phyloP scores from a whole-genome alignment of 768 basidiomycete genomes.

The Auriculariales sp. region DNA sequence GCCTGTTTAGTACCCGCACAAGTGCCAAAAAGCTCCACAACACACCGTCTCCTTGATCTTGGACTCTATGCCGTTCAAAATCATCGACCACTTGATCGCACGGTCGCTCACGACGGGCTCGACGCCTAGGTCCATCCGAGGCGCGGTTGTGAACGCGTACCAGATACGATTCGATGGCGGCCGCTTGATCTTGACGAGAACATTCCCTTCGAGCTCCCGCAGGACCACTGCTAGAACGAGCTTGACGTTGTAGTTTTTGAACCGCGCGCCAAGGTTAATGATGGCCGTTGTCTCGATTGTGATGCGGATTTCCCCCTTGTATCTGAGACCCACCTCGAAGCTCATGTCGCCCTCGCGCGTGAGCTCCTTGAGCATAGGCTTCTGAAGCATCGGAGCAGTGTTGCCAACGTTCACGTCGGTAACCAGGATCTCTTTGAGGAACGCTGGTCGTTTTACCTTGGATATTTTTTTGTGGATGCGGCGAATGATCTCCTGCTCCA shows the following conservation, averaged over 20 bases:
- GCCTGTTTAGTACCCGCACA: constrained; percentile 1
- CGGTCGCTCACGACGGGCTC: constrained; percentile 90
- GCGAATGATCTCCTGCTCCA: constrained; percentile 76
- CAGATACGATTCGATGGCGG: constrained; percentile 92
- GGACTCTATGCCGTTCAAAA: constrained; percentile 78
- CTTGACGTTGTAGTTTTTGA: constrained; percentile 83
- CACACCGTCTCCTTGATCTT: constrained; percentile 75
- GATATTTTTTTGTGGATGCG: constrained; percentile 87
- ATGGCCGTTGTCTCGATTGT: constrained; percentile 83
- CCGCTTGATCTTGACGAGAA: constrained; percentile 80
- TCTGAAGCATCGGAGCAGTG: constrained; percentile 74
- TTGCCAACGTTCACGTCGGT: constrained; percentile 83
- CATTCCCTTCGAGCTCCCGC: constrained; percentile 80
- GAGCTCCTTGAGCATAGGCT: constrained; percentile 96
- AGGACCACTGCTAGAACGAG: constrained; percentile 79
- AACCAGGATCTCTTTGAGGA: constrained; percentile 74
- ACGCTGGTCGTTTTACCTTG: constrained; percentile 79
- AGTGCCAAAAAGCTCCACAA: constrained; percentile 4
- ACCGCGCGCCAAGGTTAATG: constrained; percentile 67
- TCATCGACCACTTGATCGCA: constrained; percentile 90
- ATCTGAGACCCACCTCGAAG: constrained; percentile 70
- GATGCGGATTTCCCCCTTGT: constrained; percentile 79
- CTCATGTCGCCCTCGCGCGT: constrained; percentile 88
- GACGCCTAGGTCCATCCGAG: constrained; percentile 76
- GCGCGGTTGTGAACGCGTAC: constrained; percentile 87